Evolutionary conservation across 106 monocot genomes (phyloP).

Genomic region (Hemerocallis citrina): DNA sequence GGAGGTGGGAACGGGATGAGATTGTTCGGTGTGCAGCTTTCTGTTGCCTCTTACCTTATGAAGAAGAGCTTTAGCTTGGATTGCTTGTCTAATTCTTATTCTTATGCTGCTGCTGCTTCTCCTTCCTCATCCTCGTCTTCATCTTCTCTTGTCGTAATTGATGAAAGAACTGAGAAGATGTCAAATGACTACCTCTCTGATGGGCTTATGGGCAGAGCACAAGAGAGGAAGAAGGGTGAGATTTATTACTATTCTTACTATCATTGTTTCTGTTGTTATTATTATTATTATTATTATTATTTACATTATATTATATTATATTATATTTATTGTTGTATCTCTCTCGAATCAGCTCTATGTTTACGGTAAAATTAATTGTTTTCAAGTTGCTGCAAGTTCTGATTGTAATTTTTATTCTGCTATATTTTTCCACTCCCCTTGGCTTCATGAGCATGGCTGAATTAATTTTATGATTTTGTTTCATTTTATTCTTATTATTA

Average conservation of each 20-base stretch:
- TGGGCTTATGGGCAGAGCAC: constrained; percentile 38
- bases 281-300: background rate
- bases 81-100: constrained; percentile 9
- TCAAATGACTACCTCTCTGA: constrained; percentile 27
- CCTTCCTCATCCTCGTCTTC: constrained; percentile 20
- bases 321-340: background rate
- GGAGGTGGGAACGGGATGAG: constrained; percentile 2
- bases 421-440: no score
- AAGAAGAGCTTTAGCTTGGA: constrained; percentile 30
- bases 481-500: no score
- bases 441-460: no score
- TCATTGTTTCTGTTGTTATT: background rate
- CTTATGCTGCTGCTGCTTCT: constrained; percentile 3
- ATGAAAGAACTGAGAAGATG: constrained; percentile 28
- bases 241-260: background rate
- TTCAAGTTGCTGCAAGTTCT: no score
- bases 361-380: no score
- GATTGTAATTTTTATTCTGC: no score
- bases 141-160: constrained; percentile 41
- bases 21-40: constrained; percentile 25
- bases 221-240: constrained; percentile 52
- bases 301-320: constrained; percentile 10
- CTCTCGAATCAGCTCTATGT: no score
- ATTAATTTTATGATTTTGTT: no score
- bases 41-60: constrained; percentile 13